Percentiles rank a stretch among this genome's conserved stretches.
Evolutionary conservation across 2,329 filamentous ascomycete species (phyloP).

Genomic region (Fusarium oxysporum): DNA sequence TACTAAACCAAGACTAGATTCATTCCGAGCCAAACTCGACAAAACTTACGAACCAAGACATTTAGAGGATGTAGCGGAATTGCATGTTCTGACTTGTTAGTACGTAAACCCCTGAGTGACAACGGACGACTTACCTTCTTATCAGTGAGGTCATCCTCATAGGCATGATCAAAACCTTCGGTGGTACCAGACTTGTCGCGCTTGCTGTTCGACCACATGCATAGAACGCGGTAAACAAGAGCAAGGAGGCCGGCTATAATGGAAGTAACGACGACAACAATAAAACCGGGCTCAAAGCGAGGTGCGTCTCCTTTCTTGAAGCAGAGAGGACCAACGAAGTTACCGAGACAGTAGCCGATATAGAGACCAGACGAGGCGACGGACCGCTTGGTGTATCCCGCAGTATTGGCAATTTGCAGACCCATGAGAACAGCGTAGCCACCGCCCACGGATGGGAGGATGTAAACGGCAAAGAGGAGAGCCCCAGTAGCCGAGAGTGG

Average conservation of each 20-base stretch:
- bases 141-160: conserved; percentile 64
- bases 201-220: conserved; percentile 56
- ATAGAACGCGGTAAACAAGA: conserved; percentile 58
- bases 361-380: conserved; percentile 61
- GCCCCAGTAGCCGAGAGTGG: conserved; percentile 48
- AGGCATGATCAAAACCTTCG: conserved; percentile 65
- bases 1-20: not conserved
- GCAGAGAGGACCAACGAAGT: conserved; percentile 58
- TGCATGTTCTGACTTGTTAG: conserved; percentile 29
- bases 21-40: not conserved
- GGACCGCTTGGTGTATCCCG: conserved; percentile 63
- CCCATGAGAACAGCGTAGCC: conserved; percentile 61
- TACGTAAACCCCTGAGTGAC: rapidly evolving
- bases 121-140: conserved; percentile 40
- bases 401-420: conserved; percentile 59
- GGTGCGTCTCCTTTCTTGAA: conserved; percentile 56
- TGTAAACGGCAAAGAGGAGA: conserved; percentile 61
- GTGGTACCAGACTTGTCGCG: conserved; percentile 56
- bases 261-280: conserved; percentile 52
- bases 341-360: conserved; percentile 63
- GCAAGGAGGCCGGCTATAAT: conserved; percentile 49
- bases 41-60: rapidly evolving
- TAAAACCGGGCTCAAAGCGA: conserved; percentile 54
- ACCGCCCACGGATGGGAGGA: conserved; percentile 57
- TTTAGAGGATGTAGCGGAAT: conserved; percentile 33